phyloP scores from a whole-genome alignment of 306 rosid species.

The Quercus ilex region DNA sequence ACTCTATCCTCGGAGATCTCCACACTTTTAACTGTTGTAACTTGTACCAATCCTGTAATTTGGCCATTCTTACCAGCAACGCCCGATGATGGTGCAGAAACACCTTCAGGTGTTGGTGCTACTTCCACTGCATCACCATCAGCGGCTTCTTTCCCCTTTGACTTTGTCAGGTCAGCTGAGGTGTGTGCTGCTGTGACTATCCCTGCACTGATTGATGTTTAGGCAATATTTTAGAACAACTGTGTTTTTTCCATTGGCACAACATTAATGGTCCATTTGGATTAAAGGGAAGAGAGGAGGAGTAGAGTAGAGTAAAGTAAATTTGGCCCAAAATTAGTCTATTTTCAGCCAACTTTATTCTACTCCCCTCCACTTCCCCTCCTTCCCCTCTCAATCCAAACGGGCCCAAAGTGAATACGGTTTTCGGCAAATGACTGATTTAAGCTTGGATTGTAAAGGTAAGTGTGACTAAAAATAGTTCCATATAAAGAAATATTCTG shows the following conservation, averaged over 20 bases:
- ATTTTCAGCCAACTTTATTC: too few species aligned
- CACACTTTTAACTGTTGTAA: conserved; percentile 36
- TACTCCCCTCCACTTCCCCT: not conserved
- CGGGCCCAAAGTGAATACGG: not conserved
- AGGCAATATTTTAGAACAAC: conserved; percentile 20
- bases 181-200: conserved; percentile 30
- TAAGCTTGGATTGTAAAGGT: not conserved
- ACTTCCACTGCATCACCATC: conserved; percentile 28
- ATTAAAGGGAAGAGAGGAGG: too few species aligned
- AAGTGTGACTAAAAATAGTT: not conserved
- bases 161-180: conserved; percentile 23
- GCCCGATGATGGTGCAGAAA: conserved; percentile 22
- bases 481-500: not conserved
- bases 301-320: too few species aligned
- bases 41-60: conserved; percentile 28
- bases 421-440: not conserved
- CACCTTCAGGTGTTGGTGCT: conserved; percentile 35
- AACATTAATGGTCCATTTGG: not conserved
- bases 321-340: too few species aligned
- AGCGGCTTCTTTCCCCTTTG: conserved; percentile 33
- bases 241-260: not conserved
- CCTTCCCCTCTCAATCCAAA: not conserved
- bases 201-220: conserved; percentile 47
- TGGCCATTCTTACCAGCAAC: conserved; percentile 37
- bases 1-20: conserved; percentile 47